These are phyloP conservation scores for Gossypium thurberi DNA, from an alignment of 345 rosid genomes.

Conservation along the genomic window DNA sequence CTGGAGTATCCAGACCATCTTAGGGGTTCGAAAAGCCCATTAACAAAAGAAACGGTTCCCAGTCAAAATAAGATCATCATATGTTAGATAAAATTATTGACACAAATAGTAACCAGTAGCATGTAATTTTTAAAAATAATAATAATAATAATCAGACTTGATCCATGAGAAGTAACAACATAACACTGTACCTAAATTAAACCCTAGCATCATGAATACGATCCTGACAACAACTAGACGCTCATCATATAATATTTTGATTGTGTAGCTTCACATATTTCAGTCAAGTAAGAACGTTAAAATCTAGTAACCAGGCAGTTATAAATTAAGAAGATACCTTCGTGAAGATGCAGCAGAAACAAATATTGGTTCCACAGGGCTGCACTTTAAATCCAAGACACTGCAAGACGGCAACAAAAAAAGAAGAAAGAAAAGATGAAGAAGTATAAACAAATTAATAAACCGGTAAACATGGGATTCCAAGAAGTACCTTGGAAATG, in stretches of 20 bases:
- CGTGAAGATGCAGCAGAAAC: constrained; percentile 67
- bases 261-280: neutral
- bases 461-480: neutral
- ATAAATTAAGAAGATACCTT: constrained; percentile 25
- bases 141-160: neutral
- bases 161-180: neutral
- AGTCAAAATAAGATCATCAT: neutral
- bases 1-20: neutral
- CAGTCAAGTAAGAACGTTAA: neutral
- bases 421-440: constrained; percentile 1
- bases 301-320: neutral
- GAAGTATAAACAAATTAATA: neutral
- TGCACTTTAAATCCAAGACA: constrained; percentile 68
- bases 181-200: neutral
- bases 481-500: constrained; percentile 46
- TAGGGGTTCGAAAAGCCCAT: neutral
- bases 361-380: constrained; percentile 73
- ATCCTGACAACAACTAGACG: neutral
- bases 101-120: neutral
- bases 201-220: neutral
- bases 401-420: constrained; percentile 22
- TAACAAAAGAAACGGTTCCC: neutral
- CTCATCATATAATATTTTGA: neutral
- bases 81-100: neutral
- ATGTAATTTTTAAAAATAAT: neutral